Evolutionary conservation across 495 filamentous ascomycete species (phyloP), one percentile per base, ranked within the genome.

Genomic region (Penicillium verhagenii): DNA sequence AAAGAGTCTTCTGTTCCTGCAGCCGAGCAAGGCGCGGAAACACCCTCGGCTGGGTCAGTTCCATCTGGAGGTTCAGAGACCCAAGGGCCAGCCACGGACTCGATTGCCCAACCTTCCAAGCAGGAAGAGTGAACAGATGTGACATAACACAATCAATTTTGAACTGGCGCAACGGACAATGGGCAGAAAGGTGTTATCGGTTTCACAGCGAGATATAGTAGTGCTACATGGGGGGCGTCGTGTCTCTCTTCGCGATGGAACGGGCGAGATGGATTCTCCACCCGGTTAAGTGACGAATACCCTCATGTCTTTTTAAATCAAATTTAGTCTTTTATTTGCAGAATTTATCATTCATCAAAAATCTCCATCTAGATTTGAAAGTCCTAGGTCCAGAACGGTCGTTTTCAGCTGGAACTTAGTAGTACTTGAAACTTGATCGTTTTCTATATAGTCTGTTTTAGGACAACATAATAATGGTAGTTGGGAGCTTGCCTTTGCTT

Each of bases 111-210:
- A 47, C 61, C 63, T 21, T 50, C 66, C 47, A 70, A 67, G 65
- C 65, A 60, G 31, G 68, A 75, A 52, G 63, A 65, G 44, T 77
- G 68, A 56, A 50, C 46, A 21, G 48, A 39, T 50, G 23, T 48
- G 23, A 33, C 49, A 43, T 50, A 44, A 60, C 52, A 55, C 47
- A 57, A 57, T 45, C 50, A 63, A 55, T 58, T 58, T 59, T 52
- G 51, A 50, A 55, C 62, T 64, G 72, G 75, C 73, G 73, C 67
- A 76, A 71, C 46, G 68, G 72, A 64, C 60, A 64, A 68, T 59
- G 67, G 59, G 71, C 66, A 69, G 66, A 63, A 65, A 65, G 72
- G 73, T 73, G 71, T 75, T 77, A 63, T 71, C 54, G 63, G 70
- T 60, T 66, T 61, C 46, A 40, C 53, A 58, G 56, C 57, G 51